Percentiles rank a stretch among this genome's conserved stretches.
phyloP scores from a whole-genome alignment of 371 early-diverging fungal species.

The Nematocida ausubeli region DNA sequence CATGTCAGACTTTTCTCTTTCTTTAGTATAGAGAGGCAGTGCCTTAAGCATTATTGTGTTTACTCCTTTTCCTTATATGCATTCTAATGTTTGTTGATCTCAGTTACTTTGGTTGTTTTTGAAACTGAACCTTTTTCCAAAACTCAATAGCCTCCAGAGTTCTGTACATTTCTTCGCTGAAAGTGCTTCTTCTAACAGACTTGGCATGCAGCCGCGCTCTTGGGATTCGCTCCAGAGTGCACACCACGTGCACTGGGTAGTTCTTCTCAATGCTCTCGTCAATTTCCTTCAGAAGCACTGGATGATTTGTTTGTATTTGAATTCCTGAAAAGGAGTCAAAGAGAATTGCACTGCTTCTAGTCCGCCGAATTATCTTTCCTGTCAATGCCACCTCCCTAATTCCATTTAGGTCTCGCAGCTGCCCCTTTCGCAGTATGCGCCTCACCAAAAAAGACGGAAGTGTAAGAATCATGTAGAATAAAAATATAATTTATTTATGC shows the following conservation, averaged over 20 bases:
- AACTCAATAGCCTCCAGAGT: slow-evolving; percentile 50
- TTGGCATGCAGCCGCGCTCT: background rate
- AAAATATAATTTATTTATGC: slow-evolving; percentile 13
- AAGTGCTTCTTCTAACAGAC: slow-evolving; percentile 7
- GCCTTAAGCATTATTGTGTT: slow-evolving; percentile 25
- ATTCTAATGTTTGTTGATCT: slow-evolving; percentile 55
- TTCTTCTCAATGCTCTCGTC: slow-evolving; percentile 35
- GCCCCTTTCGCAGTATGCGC: background rate
- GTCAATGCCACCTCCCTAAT: background rate
- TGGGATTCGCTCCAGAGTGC: slow-evolving; percentile 23
- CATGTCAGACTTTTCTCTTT: slow-evolving; percentile 49
- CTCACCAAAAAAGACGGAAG: slow-evolving; percentile 38
- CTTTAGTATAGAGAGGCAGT: slow-evolving; percentile 15
- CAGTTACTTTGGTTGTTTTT: slow-evolving; percentile 62
- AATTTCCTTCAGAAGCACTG: slow-evolving; percentile 7
- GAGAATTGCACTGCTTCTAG: background rate
- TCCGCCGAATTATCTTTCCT: slow-evolving; percentile 43
- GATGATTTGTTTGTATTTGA: background rate
- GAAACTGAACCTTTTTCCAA: slow-evolving; percentile 49
- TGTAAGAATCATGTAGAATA: slow-evolving; percentile 3
- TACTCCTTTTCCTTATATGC: slow-evolving; percentile 26
- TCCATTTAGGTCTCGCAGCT: background rate
- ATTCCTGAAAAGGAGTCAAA: slow-evolving; percentile 50
- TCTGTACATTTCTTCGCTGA: slow-evolving; percentile 43
- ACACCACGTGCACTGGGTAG: slow-evolving; percentile 14